Evolutionary conservation across 495 filamentous ascomycete genomes (phyloP), one percentile per base, ranked within the genome.

Genomic region (Penicillium longicatenatum): DNA sequence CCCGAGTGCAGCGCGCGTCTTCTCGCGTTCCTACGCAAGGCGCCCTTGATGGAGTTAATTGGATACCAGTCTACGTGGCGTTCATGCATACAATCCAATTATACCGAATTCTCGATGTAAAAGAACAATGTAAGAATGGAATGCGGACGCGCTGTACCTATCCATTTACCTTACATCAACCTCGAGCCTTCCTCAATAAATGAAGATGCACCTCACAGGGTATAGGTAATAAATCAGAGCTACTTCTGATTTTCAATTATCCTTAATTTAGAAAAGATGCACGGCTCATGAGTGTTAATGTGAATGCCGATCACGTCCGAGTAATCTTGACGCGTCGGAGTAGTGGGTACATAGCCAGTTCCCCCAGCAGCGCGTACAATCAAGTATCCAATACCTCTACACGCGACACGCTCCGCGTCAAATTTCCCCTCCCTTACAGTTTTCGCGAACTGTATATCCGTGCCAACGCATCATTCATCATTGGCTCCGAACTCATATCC

Each of bases 1-100:
- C 37, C 31, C 31, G 31, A 39, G 8, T 26, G 50, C 20, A 43
- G 29, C 17, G 20, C 61, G 61, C 57, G 57, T 64, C 41, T 42
- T 48, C n/a, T 59, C 62, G 65, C 62, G 64, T 64, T 55, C 31
- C 51, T 47, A 60, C 52, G 56, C 60, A 65, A 65, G 62, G 62
- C 54, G 57, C 45, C 59, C 17, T 53, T 44, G 21, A 50, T 11
- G 37, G 20, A 45, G 46, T 11, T 46, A 37, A 61, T 61, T 61
- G 58, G 64, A 63, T 66, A 22, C 50, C 54, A 55, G 46, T 49
- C 41, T 35, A 24, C 14, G 63, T 63, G 63, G 63, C 63, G 63
- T 53, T 65, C 49, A 59, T 62, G 54, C 59, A 53, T 12, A 60
- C 56, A 66, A 63, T 63, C 29, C 54, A 48, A 57, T 66, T 59